Conservation (phyloP, 148 eudicot genomes). For the Silene latifolia region DNA sequence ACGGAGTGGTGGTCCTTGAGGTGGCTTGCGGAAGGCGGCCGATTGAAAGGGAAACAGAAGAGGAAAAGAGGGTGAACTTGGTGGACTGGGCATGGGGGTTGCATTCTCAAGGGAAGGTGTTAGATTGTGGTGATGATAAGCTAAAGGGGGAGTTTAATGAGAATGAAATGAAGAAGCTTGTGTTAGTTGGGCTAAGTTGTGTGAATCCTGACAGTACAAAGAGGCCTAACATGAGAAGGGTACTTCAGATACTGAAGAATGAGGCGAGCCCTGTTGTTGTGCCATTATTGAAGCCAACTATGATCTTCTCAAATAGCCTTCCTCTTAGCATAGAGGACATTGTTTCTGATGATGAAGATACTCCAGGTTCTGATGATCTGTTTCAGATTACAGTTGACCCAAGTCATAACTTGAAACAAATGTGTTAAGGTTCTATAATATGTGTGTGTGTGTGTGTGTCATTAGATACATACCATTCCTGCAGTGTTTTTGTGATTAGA, state of each 20-base stretch:
- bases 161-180: slow-evolving; percentile 47
- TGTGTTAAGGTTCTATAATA: slow-evolving; percentile 9
- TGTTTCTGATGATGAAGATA: slow-evolving; percentile 46
- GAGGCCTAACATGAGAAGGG: slow-evolving; percentile 82
- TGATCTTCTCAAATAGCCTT: slow-evolving; percentile 54
- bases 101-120: slow-evolving; percentile 51
- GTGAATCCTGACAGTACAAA: slow-evolving; percentile 62
- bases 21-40: slow-evolving; percentile 76
- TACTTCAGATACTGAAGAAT: slow-evolving; percentile 59
- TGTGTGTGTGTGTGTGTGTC: too few relatives aligned
- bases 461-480: too few relatives aligned
- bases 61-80: slow-evolving; percentile 57
- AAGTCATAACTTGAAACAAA: slow-evolving; percentile 16
- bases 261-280: slow-evolving; percentile 52
- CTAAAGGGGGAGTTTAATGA: slow-evolving; percentile 47
- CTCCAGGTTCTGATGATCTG: slow-evolving; percentile 15
- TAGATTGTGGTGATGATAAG: slow-evolving; percentile 52
- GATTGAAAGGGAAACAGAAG: slow-evolving; percentile 49
- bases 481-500: not conserved
- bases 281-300: slow-evolving; percentile 56
- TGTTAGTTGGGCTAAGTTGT: slow-evolving; percentile 72
- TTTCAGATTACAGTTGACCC: slow-evolving; percentile 34
- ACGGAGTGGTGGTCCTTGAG: slow-evolving; percentile 74
- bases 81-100: slow-evolving; percentile 85
- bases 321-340: slow-evolving; percentile 59